These are phyloP conservation scores for Canna indica DNA, from an alignment of 176 grass and related monocot genomes.

Conservation along the genomic window DNA sequence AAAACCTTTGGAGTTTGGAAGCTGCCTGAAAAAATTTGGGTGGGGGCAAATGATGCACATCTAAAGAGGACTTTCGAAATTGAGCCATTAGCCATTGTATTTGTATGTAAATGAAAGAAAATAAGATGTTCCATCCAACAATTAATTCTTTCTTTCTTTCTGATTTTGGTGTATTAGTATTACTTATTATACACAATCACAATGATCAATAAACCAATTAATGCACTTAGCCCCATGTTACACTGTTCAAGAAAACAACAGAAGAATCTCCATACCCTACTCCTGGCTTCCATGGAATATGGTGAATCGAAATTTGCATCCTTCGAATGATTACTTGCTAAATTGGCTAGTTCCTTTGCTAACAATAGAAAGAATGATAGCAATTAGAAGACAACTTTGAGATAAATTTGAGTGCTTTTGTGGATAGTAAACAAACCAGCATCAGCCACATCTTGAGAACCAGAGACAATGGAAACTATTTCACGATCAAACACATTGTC, in stretches of 20 bases:
- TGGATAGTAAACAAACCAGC: constrained; percentile 45
- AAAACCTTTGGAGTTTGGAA: too few species aligned
- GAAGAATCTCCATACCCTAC: constrained; percentile 31
- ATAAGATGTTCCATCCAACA: too few species aligned
- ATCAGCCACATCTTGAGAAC: constrained; percentile 44
- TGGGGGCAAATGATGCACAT: too few species aligned
- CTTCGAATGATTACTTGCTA: constrained; percentile 73
- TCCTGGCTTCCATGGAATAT: constrained; percentile 73
- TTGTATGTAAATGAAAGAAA: too few species aligned
- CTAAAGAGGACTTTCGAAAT: too few species aligned
- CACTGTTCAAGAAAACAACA: background rate
- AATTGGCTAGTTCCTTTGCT: constrained; percentile 71
- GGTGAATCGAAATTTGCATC: constrained; percentile 87
- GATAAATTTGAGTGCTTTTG: background rate
- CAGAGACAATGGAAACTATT: constrained; percentile 53
- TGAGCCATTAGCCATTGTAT: too few species aligned
- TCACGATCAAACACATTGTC: constrained; percentile 87
- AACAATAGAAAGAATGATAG: constrained; percentile 9
- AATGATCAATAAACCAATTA: background rate
- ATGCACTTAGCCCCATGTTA: background rate
- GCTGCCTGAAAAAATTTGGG: too few species aligned
- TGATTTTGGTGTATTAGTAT: background rate
- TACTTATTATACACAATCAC: background rate
- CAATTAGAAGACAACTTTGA: constrained; percentile 11
- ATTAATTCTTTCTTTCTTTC: too few species aligned